Conservation (phyloP, 2,329 filamentous ascomycete species). For the Blastomyces percursus region DNA sequence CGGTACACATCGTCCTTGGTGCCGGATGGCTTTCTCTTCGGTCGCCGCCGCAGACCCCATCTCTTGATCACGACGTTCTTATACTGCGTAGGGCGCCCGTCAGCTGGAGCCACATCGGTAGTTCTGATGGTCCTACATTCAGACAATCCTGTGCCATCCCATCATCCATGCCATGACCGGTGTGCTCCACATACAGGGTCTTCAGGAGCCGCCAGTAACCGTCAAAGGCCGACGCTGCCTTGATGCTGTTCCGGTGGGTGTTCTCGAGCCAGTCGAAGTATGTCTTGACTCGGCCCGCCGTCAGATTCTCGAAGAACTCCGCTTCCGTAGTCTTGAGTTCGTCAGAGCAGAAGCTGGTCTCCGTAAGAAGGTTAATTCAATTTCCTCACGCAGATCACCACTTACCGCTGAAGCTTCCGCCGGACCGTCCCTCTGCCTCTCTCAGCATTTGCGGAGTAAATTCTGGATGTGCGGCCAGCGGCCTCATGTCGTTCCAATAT, state of each 20-base stretch:
- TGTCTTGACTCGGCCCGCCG: not conserved
- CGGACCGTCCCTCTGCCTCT: not conserved
- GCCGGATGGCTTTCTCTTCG: conserved; percentile 10
- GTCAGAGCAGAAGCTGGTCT: not conserved
- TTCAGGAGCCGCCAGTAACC: conserved; percentile 4
- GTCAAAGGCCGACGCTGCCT: not conserved
- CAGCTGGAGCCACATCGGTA: not conserved
- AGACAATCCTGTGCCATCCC: not conserved
- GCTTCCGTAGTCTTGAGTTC: not conserved
- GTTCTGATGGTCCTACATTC: not conserved
- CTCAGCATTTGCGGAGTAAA: not conserved
- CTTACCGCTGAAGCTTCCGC: not conserved
- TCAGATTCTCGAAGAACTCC: conserved; percentile 1
- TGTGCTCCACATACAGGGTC: not conserved
- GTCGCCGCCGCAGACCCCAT: conserved; percentile 11
- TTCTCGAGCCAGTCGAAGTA: conserved; percentile 4
- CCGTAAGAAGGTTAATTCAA: not conserved
- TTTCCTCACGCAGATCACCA: not conserved
- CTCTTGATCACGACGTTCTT: conserved; percentile 12
- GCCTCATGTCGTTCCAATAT: not conserved
- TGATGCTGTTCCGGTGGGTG: conserved; percentile 2
- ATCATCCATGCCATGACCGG: conserved; percentile 1
- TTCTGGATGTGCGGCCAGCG: not conserved
- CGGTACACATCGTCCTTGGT: conserved; percentile 13
- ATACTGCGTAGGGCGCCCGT: conserved; percentile 10